Conservation (phyloP, 2,329 filamentous ascomycete species). For the Xylaria sp. region DNA sequence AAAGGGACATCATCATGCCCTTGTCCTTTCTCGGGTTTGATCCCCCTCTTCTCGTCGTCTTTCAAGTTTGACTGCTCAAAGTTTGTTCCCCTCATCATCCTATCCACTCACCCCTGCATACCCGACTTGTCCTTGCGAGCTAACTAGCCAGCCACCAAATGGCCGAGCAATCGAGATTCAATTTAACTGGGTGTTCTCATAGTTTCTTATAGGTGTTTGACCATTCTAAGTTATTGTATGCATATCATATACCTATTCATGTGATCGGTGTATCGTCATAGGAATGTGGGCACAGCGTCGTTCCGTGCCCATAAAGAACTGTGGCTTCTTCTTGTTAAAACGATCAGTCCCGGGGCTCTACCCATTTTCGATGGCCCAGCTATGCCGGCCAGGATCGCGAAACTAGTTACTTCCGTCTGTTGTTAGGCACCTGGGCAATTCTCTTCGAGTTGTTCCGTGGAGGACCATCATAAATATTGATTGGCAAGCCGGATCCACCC, state of each 20-base stretch:
- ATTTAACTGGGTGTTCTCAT: slow-evolving; percentile 30
- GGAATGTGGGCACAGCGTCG: slow-evolving; percentile 4
- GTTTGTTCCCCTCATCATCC: slow-evolving; percentile 38
- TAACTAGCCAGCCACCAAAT: slow-evolving; percentile 34
- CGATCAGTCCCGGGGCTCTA: not conserved
- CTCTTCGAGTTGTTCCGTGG: not conserved
- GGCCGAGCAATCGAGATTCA: slow-evolving; percentile 37
- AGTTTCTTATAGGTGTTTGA: slow-evolving; percentile 15
- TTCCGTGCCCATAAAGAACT: slow-evolving; percentile 13
- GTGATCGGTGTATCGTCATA: slow-evolving; percentile 26
- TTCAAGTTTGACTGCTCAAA: slow-evolving; percentile 29
- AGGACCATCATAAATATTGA: slow-evolving; percentile 18
- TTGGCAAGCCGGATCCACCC: slow-evolving; percentile 26
- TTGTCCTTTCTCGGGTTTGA: not conserved
- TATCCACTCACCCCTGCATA: slow-evolving; percentile 38
- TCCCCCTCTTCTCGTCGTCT: slow-evolving; percentile 4
- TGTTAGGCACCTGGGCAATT: not conserved
- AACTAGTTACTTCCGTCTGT: slow-evolving; percentile 17
- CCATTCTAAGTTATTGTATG: slow-evolving; percentile 32
- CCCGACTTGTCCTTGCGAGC: slow-evolving; percentile 33
- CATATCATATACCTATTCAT: slow-evolving; percentile 25
- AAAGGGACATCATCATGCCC: not conserved
- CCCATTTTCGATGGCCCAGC: slow-evolving; percentile 17
- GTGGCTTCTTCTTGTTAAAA: slow-evolving; percentile 7
- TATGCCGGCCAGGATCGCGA: slow-evolving; percentile 25